Percentiles rank a stretch among this genome's conserved stretches.
Evolutionary conservation across 1,284 basidiomycete genomes (phyloP).

Genomic region (Ustilago tritici): DNA sequence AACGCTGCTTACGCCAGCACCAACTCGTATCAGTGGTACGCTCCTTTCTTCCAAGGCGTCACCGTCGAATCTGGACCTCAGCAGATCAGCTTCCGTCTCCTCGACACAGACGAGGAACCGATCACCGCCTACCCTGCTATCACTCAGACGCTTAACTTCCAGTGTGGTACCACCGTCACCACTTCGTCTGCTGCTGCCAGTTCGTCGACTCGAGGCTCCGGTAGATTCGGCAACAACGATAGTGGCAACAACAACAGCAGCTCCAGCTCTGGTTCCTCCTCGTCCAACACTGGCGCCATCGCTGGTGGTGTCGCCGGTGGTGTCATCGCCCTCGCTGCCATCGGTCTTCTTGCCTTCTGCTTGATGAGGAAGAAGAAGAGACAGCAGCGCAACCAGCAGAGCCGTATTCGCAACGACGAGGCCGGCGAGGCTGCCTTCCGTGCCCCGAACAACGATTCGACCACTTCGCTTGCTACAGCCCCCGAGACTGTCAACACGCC

Average conservation of each 20-base stretch:
- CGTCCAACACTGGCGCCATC: constrained; percentile 50
- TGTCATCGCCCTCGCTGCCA: constrained; percentile 27
- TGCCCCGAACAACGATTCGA: constrained; percentile 53
- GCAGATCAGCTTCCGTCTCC: constrained; percentile 31
- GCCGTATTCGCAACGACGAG: constrained; percentile 40
- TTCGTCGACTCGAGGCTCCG: constrained; percentile 13
- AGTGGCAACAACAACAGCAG: constrained; percentile 4
- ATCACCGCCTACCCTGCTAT: constrained; percentile 23
- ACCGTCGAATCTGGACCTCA: constrained; percentile 25
- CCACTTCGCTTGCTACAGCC: constrained; percentile 46
- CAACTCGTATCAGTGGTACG: constrained; percentile 26
- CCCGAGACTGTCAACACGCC: constrained; percentile 48
- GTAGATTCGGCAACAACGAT: constrained; percentile 5
- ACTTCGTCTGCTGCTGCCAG: constrained; percentile 20
- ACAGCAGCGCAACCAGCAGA: constrained; percentile 31
- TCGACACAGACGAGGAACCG: constrained; percentile 22
- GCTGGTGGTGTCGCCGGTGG: constrained; percentile 56
- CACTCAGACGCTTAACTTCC: constrained; percentile 35
- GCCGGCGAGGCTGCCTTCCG: constrained; percentile 51
- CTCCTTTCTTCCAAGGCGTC: constrained; percentile 26
- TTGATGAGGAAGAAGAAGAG: constrained; percentile 45
- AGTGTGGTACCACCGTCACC: constrained; percentile 38
- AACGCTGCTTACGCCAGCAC: constrained; percentile 22
- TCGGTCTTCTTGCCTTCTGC: constrained; percentile 47
- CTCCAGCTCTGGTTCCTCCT: constrained; percentile 32